Evolutionary conservation across 169 alveolate genomes (phyloP), one percentile per base, ranked within the genome.

Genomic region (Babesia bigemina): DNA sequence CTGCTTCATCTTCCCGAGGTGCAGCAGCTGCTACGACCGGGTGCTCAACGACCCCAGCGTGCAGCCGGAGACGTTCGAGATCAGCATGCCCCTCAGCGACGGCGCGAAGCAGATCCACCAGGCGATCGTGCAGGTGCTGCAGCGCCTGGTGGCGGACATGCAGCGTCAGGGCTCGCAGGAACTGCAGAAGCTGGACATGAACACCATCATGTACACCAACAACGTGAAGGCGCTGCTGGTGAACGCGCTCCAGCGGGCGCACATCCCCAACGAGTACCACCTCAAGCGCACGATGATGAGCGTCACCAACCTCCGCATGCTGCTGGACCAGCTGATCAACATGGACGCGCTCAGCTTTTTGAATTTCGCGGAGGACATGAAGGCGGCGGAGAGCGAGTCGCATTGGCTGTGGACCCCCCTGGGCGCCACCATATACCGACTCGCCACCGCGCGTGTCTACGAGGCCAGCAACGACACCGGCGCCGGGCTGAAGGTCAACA

Each of bases 21-120:
- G 70, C 45, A 49, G 65, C 75, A 74, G 57, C 57, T 7, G 33
- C 62, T 50, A 75, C 26, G 85, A 73, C 45, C 0, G 45, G 16
- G 62, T 75, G 52, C 63, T 83, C 22, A 83, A 58, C 70, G 63
- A 61, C 60, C 36, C 53, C 11, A 52, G 22, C 24, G 67, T 83
- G 44, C 90, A 83, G 70, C 90, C 90, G 24, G 69, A 56, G 52
- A 83, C 90, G 19, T 75, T 59, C 45, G 90, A 83, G 58, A 75
- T 75, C 45, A 33, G 36, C 53, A 17, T 83, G 19, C 52, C 39
- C 39, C 86, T 81, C 22, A 81, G 85, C 62, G 79, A 73, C 0
- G 39, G 17, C 33, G 78, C 88, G 24, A 62, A 60, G 45, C 61
- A 58, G 22, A 73, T 73, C 4, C 75, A 81, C 65, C 33, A 48